Evolutionary conservation across 2,329 filamentous ascomycete species (phyloP).

Genomic region (Helotiales sp.): DNA sequence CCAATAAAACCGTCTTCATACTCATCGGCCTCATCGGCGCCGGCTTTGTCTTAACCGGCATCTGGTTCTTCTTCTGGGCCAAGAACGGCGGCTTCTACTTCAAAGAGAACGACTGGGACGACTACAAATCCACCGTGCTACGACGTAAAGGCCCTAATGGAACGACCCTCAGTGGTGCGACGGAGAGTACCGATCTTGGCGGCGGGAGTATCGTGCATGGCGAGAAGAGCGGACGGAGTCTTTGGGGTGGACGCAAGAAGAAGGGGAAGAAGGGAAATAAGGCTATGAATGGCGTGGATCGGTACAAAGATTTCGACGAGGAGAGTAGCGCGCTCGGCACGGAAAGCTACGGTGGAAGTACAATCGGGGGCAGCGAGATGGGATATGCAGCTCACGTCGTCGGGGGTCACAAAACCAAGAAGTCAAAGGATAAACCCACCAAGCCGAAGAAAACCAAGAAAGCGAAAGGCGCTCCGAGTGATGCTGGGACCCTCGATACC

Average conservation of each 20-base stretch:
- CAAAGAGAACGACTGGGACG: constrained; percentile 88
- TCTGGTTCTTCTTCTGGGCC: constrained; percentile 99
- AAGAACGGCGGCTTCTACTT: constrained; percentile 95
- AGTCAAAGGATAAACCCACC: constrained; percentile 37
- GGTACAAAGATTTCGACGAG: constrained; percentile 44
- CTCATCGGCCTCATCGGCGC: constrained; percentile 56
- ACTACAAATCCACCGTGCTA: constrained; percentile 95
- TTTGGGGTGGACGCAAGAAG: constrained; percentile 47
- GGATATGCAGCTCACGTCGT: constrained; percentile 38
- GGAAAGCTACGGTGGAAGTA: constrained; percentile 27
- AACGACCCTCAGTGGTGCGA: constrained; percentile 81
- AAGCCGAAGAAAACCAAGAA: constrained; percentile 22
- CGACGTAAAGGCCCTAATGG: constrained; percentile 89
- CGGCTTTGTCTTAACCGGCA: constrained; percentile 56
- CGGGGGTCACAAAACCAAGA: constrained; percentile 34
- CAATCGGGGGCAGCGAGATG: constrained; percentile 33
- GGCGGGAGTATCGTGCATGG: constrained; percentile 83
- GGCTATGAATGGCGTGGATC: constrained; percentile 4
- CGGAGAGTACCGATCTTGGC: constrained; percentile 81
- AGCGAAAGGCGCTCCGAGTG: constrained; percentile 2
- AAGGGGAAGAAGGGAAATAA: constrained; percentile 38
- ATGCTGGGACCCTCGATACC: constrained; percentile 31
- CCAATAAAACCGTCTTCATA: constrained; percentile 75
- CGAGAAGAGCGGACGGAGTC: constrained; percentile 49
- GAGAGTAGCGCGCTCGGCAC: constrained; percentile 30